Evolutionary conservation across 1,139 yeast genomes (phyloP).

Genomic region (Saccharomyces hybrid): DNA sequence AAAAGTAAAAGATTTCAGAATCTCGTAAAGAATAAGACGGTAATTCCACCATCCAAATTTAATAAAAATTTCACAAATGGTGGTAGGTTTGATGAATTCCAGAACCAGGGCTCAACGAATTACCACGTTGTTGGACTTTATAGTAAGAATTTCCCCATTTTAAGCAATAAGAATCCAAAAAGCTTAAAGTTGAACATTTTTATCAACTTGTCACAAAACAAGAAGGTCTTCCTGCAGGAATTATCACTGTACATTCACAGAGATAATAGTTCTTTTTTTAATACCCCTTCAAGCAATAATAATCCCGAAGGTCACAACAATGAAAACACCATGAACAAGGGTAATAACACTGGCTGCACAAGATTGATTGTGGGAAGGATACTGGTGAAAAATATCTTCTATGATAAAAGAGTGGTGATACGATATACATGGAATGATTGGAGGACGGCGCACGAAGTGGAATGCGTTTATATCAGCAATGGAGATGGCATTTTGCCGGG

Average conservation of each 20-base stretch:
- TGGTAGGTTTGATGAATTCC: neutral
- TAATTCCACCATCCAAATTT: neutral
- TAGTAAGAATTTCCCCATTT: constrained; percentile 25
- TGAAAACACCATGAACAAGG: neutral
- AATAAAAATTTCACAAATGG: neutral
- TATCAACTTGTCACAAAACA: constrained; percentile 22
- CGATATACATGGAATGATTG: constrained; percentile 28
- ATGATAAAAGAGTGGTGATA: constrained; percentile 26
- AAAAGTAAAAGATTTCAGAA: constrained; percentile 15
- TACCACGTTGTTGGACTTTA: constrained; percentile 22
- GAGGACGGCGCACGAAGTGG: constrained; percentile 25
- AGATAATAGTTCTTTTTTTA: constrained; percentile 1
- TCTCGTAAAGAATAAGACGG: neutral
- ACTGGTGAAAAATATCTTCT: constrained; percentile 27
- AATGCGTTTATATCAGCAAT: constrained; percentile 26
- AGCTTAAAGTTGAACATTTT: constrained; percentile 26
- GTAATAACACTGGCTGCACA: constrained; percentile 1
- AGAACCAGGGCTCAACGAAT: constrained; percentile 1
- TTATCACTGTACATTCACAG: constrained; percentile 21
- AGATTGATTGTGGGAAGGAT: constrained; percentile 22
- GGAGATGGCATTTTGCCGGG: constrained; percentile 28
- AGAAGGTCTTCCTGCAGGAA: constrained; percentile 25
- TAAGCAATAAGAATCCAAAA: constrained; percentile 27
- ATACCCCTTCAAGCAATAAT: neutral
- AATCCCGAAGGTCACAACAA: neutral